These are phyloP conservation scores for Fusarium hostae DNA, from an alignment of 2,329 filamentous ascomycete genomes.

Conservation along the genomic window DNA sequence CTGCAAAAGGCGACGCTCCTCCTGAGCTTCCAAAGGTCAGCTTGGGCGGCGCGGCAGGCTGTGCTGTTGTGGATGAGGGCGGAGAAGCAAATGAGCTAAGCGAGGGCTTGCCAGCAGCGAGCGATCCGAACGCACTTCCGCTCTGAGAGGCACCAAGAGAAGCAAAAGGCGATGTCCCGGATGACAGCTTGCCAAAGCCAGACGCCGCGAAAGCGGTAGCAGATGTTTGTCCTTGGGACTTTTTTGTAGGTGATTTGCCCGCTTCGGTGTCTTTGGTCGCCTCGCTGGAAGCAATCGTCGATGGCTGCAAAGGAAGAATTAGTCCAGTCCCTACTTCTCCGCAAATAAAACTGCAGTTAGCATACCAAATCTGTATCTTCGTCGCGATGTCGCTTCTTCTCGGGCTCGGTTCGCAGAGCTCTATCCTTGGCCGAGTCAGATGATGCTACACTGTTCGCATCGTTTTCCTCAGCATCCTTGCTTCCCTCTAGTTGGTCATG, in stretches of 20 bases:
- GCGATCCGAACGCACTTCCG: conserved; percentile 62
- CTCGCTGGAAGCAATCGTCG: conserved; percentile 33
- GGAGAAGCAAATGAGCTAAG: conserved; percentile 50
- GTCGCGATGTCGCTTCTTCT: conserved; percentile 73
- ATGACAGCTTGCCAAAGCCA: conserved; percentile 73
- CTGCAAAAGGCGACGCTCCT: conserved; percentile 60
- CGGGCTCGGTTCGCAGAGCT: conserved; percentile 62
- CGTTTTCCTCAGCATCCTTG: conserved; percentile 56
- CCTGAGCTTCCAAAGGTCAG: conserved; percentile 59
- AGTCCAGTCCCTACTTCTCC: conserved; percentile 1
- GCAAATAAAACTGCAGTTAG: conserved; percentile 2
- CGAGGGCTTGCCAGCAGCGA: conserved; percentile 48
- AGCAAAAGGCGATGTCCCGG: conserved; percentile 73
- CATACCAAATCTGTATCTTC: conserved; percentile 53
- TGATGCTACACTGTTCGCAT: conserved; percentile 55
- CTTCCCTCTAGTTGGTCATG: conserved; percentile 68
- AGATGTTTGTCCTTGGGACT: conserved; percentile 57
- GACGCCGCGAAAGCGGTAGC: conserved; percentile 74
- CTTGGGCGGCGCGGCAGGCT: conserved; percentile 54
- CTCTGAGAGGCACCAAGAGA: conserved; percentile 60
- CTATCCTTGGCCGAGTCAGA: conserved; percentile 61
- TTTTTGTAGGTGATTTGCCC: conserved; percentile 42
- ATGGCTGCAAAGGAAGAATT: conserved; percentile 28
- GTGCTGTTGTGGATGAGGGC: conserved; percentile 35
- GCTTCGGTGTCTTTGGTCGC: conserved; percentile 37